phyloP scores from a whole-genome alignment of 768 basidiomycete species.

The Podaxis mareebaensis region DNA sequence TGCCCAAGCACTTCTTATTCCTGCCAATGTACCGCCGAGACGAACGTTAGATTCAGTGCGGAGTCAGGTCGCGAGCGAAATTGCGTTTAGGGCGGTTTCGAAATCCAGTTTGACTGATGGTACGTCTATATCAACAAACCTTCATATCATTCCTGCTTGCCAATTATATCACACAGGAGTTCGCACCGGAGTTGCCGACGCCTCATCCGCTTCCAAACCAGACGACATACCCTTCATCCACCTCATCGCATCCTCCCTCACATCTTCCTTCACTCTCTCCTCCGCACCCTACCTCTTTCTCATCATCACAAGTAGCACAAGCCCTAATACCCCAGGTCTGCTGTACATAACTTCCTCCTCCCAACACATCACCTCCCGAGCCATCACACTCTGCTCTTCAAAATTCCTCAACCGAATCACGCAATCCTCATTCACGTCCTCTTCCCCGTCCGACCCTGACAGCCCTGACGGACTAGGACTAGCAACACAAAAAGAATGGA shows the following conservation, averaged over 20 bases:
- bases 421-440: conserved; percentile 28
- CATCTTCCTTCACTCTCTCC: conserved; percentile 39
- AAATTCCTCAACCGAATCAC: conserved; percentile 70
- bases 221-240: conserved; percentile 60
- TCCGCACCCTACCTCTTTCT: conserved; percentile 48
- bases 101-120: conserved; percentile 52
- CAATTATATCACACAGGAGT: conserved; percentile 34
- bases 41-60: conserved; percentile 63
- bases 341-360: conserved; percentile 63
- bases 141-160: too few species aligned
- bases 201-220: conserved; percentile 46
- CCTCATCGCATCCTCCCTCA: conserved; percentile 50
- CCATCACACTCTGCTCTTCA: conserved; percentile 60
- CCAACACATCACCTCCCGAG: conserved; percentile 60
- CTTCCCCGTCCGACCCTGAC: background rate
- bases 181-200: conserved; percentile 59
- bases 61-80: conserved; percentile 56
- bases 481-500: conserved; percentile 28
- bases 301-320: conserved; percentile 47
- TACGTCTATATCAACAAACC: conserved; percentile 16
- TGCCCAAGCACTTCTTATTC: background rate
- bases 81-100: conserved; percentile 55
- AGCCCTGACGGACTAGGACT: background rate
- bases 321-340: conserved; percentile 34
- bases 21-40: background rate